A percentile compares a stretch with the other conserved stretches of the same genome.
These are phyloP conservation scores for Candida sanyaensis DNA, from an alignment of 1,139 yeast genomes.

Conservation along the genomic window DNA sequence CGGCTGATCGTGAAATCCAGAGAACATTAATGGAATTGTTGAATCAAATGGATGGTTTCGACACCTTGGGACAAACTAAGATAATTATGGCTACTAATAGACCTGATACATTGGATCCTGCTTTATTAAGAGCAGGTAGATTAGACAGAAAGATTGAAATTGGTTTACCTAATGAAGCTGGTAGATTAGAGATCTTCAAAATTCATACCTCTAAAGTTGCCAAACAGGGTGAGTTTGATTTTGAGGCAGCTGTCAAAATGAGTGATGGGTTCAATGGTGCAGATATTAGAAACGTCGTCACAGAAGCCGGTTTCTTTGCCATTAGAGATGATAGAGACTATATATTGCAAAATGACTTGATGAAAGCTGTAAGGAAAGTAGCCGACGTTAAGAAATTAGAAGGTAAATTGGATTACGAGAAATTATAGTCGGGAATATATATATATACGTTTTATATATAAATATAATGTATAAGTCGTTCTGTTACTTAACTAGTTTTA, in stretches of 20 bases:
- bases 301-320: constrained; percentile 99
- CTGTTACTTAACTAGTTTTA: constrained; percentile 6
- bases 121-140: constrained; percentile 96
- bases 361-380: constrained; percentile 98
- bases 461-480: neutral
- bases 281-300: constrained; percentile 93
- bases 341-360: constrained; percentile 87
- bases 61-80: constrained; percentile 94
- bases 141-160: constrained; percentile 97
- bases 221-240: constrained; percentile 95
- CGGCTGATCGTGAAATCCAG: constrained; percentile 98
- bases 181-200: constrained; percentile 91
- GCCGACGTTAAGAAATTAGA: constrained; percentile 96
- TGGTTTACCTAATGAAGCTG: constrained; percentile 95
- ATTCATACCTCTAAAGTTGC: constrained; percentile 86
- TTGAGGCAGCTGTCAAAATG: constrained; percentile 96
- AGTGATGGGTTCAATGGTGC: constrained; percentile 99
- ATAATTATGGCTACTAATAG: constrained; percentile 99
- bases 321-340: constrained; percentile 97
- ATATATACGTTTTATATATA: neutral
- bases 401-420: constrained; percentile 93
- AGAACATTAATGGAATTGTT: constrained; percentile 97
- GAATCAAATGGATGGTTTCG: constrained; percentile 99
- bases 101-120: constrained; percentile 99
- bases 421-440: constrained; percentile 47